Base-by-base conservation (phyloP, 352 stramenopile genomes). In the Pythium brachiatum region DNA sequence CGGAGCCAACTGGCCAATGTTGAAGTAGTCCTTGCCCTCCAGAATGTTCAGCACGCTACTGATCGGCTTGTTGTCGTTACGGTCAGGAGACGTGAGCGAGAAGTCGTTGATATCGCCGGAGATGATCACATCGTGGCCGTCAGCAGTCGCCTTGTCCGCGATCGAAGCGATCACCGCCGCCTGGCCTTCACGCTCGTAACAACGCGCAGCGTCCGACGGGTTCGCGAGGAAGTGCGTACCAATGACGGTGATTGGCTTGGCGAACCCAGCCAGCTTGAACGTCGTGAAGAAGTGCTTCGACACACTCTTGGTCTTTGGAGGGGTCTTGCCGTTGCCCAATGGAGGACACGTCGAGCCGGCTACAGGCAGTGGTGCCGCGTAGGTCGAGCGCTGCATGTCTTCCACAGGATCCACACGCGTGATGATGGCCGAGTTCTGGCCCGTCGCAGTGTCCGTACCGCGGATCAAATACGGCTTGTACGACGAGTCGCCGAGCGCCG, bases 151-250 rank as follows among this genome's bases (percentile, higher is more conserved):
- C 2, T 51, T 44, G 15, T 20, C 56, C 20, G 58, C 62, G 7
- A 72, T 32, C 8, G 34, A 41, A 25, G 60, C 34, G 7, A 74
- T 11, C 50, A 76, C 66, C 18, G 61, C 53, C 16, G 69, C 69
- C 53, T 76, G 69, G 6, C 57, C 69, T 44, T 76, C 69, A 41
- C 69, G 59, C 47, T 73, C 53, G 25, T 55, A 59, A 50, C 69
- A 76, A 18, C 69, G 64, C n/a, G 29, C 29, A 13, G 50, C 51
- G 58, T 64, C 43, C 18, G 58, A 8, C 26, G 69, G 69, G 9
- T 62, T 15, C 6, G 69, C 69, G 38, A 94, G 53, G 27, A 94
- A 70, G 34, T 84, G 84, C 48, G 84, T 54, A 18, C 66, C 62
- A 21, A 76, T 60, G 25, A 76, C 34, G 13, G 66, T 72, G 29